Evolutionary conservation across 164 flowering plant species (phyloP), one percentile per base, ranked within the genome.

Genomic region (Hamamelis virginiana): DNA sequence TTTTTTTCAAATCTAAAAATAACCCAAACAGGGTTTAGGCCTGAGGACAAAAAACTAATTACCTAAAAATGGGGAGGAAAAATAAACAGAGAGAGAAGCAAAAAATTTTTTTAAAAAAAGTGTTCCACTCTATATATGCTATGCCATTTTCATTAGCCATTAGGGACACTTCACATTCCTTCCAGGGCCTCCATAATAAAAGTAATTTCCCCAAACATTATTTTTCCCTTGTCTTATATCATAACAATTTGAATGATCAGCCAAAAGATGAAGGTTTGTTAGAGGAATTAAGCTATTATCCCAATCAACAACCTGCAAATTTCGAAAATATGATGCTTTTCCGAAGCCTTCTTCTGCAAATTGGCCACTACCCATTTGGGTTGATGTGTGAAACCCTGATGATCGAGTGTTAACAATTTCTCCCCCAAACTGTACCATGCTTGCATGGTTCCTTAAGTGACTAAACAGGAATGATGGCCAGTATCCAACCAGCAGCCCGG

Each of bases 401-500:
- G 66, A 23, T 38, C 73, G 38, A 0, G 70, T 62, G 71, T 80
- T 78, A 8, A 83, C 80, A 4, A 76, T 60, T 73, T 83, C 84
- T 21, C 86, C 86, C 11, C 86, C 86, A 64, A 67, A 83, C 48
- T 78, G 76, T 1, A 83, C 69, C 78, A 76, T 76, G 66, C 58
- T 78, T 59, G 86, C 86, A 33, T 68, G 75, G 41, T 57, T 48
- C 18, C 72, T 44, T 9, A 80, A 72, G 68, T 75, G 76, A 1
- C 71, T 78, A 63, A 83, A 83, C 68, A 83, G 64, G 18, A 62
- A 65, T 11, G 79, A 53, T 58, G 86, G 86, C 86, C 82, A 83
- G 68, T 83, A 83, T n/a, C 86, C 86, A 4, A 80, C 79, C 43
- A 76, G 44, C 1, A 69, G 41, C 10, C 79, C 80, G 6, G 71